Evolutionary conservation across 202 grass and related monocot genomes (phyloP).

Genomic region (Setaria italica): DNA sequence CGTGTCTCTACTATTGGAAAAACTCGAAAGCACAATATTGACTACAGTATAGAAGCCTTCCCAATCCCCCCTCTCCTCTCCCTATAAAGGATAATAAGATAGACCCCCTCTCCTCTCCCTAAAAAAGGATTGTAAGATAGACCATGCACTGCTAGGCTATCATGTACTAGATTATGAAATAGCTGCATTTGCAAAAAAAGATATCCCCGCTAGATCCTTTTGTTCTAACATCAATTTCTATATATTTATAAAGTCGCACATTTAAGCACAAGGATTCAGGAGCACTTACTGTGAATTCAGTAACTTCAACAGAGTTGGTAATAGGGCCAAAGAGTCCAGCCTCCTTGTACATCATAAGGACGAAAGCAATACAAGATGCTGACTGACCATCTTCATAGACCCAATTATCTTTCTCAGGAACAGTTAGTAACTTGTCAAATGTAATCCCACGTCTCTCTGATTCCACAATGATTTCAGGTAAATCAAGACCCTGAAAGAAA

Average conservation of each 20-base stretch:
- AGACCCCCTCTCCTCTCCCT: not conserved
- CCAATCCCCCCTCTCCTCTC: not conserved
- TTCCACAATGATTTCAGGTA: conserved; percentile 92
- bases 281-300: conserved; percentile 90
- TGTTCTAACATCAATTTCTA: conserved; percentile 10
- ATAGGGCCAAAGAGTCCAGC: conserved; percentile 85
- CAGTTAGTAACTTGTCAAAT: conserved; percentile 84
- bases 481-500: conserved; percentile 79
- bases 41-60: not conserved
- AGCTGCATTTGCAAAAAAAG: not conserved
- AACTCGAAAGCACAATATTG: not conserved
- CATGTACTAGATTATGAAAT: not conserved
- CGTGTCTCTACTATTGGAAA: not conserved
- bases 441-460: conserved; percentile 82
- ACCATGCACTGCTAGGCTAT: not conserved
- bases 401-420: conserved; percentile 92
- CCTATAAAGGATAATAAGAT: not conserved
- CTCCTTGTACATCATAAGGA: conserved; percentile 97
- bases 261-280: not conserved
- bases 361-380: conserved; percentile 84
- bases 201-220: not conserved
- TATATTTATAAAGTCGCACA: not conserved
- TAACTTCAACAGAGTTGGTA: conserved; percentile 75
- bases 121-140: not conserved
- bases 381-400: conserved; percentile 88